Conservation (phyloP, 495 filamentous ascomycete genomes). For the Jackrogersella multiformis region DNA sequence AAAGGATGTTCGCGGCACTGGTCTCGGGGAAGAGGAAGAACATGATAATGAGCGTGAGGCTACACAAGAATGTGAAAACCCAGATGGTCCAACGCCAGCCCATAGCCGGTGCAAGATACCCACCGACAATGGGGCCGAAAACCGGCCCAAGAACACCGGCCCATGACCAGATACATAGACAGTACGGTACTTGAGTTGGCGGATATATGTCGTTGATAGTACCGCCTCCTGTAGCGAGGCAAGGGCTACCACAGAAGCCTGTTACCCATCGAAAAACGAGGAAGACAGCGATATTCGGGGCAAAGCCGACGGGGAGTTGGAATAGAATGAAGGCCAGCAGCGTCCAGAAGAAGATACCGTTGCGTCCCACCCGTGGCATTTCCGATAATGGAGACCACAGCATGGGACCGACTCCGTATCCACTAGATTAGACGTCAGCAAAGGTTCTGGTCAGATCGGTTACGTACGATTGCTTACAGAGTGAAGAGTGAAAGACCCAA, state of each 20-base stretch:
- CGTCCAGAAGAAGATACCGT: conserved; percentile 43
- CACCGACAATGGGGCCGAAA: conserved; percentile 56
- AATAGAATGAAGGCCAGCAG: conserved; percentile 42
- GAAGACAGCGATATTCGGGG: conserved; percentile 40
- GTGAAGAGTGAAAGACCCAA: conserved; percentile 62
- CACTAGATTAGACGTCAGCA: conserved; percentile 21
- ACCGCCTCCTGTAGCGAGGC: conserved; percentile 36
- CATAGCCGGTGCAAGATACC: conserved; percentile 47
- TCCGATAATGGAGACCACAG: conserved; percentile 48
- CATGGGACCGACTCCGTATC: conserved; percentile 47
- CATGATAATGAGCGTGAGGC: conserved; percentile 30
- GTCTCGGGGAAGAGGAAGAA: conserved; percentile 51
- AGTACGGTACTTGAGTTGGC: conserved; percentile 14
- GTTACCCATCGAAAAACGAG: conserved; percentile 41
- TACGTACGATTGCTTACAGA: conserved; percentile 41
- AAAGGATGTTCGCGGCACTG: conserved; percentile 45
- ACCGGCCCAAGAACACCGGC: conserved; percentile 52
- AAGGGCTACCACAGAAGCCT: conserved; percentile 41
- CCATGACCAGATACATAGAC: conserved; percentile 37
- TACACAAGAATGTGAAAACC: conserved; percentile 41
- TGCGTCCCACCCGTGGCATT: conserved; percentile 42
- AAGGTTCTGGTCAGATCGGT: not conserved
- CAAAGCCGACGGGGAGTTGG: conserved; percentile 40
- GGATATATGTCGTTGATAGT: conserved; percentile 40
- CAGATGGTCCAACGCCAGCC: conserved; percentile 49